These are phyloP conservation scores for Pueraria montana DNA, from an alignment of 306 rosid genomes.

Conservation along the genomic window DNA sequence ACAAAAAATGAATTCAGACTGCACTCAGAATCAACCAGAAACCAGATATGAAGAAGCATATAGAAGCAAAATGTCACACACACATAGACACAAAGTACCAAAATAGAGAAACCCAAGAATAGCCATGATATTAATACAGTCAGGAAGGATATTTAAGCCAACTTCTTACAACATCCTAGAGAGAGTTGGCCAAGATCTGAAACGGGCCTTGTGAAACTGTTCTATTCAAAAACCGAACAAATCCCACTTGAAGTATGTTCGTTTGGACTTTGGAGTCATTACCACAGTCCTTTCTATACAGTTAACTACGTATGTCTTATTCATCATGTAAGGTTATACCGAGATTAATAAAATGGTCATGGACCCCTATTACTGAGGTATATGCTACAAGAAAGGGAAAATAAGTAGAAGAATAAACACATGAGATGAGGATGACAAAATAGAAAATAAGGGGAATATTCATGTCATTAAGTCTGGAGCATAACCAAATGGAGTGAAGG, in stretches of 20 bases:
- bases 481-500: not conserved
- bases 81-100: not conserved
- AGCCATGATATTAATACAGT: constrained; percentile 30
- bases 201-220: constrained; percentile 7
- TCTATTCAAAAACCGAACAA: constrained; percentile 8
- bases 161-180: constrained; percentile 19
- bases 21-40: constrained; percentile 13
- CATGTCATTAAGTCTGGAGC: not conserved
- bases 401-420: not conserved
- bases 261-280: not conserved
- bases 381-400: constrained; percentile 3
- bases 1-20: constrained; percentile 11
- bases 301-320: not conserved
- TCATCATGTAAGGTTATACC: constrained; percentile 22
- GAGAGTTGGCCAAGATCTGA: constrained; percentile 8
- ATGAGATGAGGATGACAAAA: not conserved
- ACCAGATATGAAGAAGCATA: not conserved
- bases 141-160: constrained; percentile 15
- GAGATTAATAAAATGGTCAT: not conserved
- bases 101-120: constrained; percentile 4
- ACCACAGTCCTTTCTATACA: constrained; percentile 1
- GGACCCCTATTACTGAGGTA: constrained; percentile 13
- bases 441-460: constrained; percentile 2
- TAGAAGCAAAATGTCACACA: constrained; percentile 9
- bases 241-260: not conserved